A percentile compares a stretch with the other conserved stretches of the same genome.
phyloP scores from a whole-genome alignment of 345 rosid genomes.

The Corymbia maculata region DNA sequence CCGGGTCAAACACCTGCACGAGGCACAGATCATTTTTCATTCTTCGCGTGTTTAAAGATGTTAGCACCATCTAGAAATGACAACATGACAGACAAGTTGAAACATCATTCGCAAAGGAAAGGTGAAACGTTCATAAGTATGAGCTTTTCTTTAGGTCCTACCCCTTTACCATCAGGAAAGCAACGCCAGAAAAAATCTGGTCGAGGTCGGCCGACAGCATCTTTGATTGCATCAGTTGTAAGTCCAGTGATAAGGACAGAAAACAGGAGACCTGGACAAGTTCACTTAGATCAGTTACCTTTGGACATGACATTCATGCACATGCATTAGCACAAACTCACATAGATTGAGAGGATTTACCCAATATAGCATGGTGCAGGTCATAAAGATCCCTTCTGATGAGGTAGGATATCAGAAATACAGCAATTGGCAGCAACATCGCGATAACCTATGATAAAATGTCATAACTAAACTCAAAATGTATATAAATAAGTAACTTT shows the following conservation, averaged over 20 bases:
- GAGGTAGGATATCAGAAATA: constrained; percentile 59
- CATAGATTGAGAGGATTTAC: constrained; percentile 25
- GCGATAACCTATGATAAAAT: constrained; percentile 50
- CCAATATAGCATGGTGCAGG: constrained; percentile 81
- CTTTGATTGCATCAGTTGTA: constrained; percentile 85
- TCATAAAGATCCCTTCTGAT: constrained; percentile 72
- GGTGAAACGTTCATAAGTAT: background rate
- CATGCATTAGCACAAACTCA: background rate
- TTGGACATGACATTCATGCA: background rate
- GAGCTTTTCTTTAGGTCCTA: constrained; percentile 6
- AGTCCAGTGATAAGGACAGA: constrained; percentile 74
- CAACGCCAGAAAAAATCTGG: constrained; percentile 99
- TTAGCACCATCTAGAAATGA: background rate
- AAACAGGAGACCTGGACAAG: constrained; percentile 59
- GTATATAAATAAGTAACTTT: background rate
- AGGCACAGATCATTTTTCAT: background rate
- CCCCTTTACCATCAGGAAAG: constrained; percentile 87
- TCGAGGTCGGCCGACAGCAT: constrained; percentile 91
- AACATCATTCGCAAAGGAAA: background rate
- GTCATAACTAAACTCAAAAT: background rate
- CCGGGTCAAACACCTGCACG: constrained; percentile 43
- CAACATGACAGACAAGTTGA: background rate
- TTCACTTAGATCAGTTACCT: background rate
- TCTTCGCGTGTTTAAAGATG: background rate
- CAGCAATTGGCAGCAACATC: constrained; percentile 47